These are phyloP conservation scores for Trichoderma virens DNA, from an alignment of 495 filamentous ascomycete genomes.

Conservation along the genomic window DNA sequence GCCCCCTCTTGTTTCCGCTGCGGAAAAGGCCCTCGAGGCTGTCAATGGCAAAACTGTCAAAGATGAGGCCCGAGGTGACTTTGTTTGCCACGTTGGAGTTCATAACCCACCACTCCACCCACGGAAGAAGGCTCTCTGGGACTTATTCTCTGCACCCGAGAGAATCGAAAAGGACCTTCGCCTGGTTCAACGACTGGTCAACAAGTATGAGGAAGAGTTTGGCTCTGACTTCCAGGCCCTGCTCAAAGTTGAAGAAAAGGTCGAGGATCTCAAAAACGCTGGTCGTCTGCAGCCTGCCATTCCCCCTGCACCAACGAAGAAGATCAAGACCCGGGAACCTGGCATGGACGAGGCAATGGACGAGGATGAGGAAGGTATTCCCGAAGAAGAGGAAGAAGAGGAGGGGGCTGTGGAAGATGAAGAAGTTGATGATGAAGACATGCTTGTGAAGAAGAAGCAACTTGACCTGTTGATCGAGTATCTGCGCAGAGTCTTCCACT, in stretches of 20 bases:
- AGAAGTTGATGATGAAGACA: conserved; percentile 79
- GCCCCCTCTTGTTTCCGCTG: conserved; percentile 43
- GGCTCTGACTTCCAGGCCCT: conserved; percentile 63
- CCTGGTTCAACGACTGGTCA: conserved; percentile 64
- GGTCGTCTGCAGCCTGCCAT: conserved; percentile 66
- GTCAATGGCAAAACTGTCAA: conserved; percentile 96
- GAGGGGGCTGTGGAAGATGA: conserved; percentile 67
- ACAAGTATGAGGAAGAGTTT: conserved; percentile 75
- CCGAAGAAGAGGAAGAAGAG: conserved; percentile 61
- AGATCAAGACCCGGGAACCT: conserved; percentile 43
- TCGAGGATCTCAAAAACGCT: conserved; percentile 66
- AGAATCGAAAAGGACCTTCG: conserved; percentile 78
- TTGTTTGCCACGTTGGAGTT: conserved; percentile 93
- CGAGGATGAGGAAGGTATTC: conserved; percentile 60
- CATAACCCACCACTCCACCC: conserved; percentile 80
- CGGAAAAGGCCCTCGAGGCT: conserved; percentile 80
- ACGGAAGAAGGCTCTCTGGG: conserved; percentile 95
- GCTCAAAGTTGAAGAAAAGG: conserved; percentile 72
- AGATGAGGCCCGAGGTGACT: conserved; percentile 85
- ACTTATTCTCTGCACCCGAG: conserved; percentile 86
- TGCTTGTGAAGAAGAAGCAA: conserved; percentile 91
- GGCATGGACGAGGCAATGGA: conserved; percentile 64
- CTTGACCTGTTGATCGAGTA: conserved; percentile 95
- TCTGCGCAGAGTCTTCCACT: conserved; percentile 90
- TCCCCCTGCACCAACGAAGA: conserved; percentile 50